Base-by-base conservation (phyloP, 306 rosid genomes). In the Castanospermum australe region DNA sequence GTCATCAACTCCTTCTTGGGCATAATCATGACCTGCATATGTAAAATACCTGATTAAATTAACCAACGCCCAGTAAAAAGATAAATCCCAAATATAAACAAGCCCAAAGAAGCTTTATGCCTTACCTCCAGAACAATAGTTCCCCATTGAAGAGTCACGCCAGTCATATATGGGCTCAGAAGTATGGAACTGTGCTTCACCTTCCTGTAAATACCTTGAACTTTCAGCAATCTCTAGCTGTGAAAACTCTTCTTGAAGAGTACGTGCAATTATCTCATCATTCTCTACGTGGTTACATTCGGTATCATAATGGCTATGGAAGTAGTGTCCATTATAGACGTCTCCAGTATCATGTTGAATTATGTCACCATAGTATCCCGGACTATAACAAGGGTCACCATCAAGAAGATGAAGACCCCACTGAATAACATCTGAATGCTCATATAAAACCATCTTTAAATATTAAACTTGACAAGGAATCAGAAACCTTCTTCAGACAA, bases 171-270 rank as follows among this genome's bases (percentile, higher is more conserved):
- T 76, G 48, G 81, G 70, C 36, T 51, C 41, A 62, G 92, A 78
- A 18, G 71, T 78, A 65, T 86, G 91, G 62, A 65, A 71, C 18
- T 80, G 87, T 28, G 81, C 87, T 69, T 88, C 90, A 64, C 83
- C 82, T 82, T 51, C 84, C 64, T 84, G 80, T 18, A 78, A 52
- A 79, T 71, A 79, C 69, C 75, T 71, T 51, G 93, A 77, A 75
- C 71, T 10, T 55, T 92, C 96, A 17, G 83, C 78, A 48, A 90
- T 73, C 22, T 85, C 84, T 54, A 93, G 86, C 32, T 70, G 91
- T 39, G 90, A 80, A 83, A 85, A 93, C 71, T 93, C 92, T 67
- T 93, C 94, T 78, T 90, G 97, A 63, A 93, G 96, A 8, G 89
- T 76, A 41, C 80, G 82, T 4, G 96, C 92, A 85, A 93, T 90